Evolutionary conservation across 768 basidiomycete genomes (phyloP), one percentile per base, ranked within the genome.

Genomic region (Phlebiopsis gigantea): DNA sequence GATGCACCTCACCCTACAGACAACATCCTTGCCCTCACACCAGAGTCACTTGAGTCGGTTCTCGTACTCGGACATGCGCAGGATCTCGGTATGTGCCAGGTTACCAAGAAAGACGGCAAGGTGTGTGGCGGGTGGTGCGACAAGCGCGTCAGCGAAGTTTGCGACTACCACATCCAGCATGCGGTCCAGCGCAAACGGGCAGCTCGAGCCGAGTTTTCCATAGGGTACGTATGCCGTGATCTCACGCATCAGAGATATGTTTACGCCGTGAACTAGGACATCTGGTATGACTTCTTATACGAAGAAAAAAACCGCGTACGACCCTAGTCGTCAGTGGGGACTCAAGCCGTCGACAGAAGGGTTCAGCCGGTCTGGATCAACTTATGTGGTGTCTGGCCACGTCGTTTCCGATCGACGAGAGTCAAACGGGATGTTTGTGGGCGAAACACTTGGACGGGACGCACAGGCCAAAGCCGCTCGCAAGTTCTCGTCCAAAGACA

Each of bases 51-150:
- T 0, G 79, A 82, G 1, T 87, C 90, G 0, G 86, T 98, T 51
- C 81, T 83, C n/a, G 77, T 90, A 31, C 82, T 99, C 47, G 96
- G 97, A 1, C 81, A 85, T n/a, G 79, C 93, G 12, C 79, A 79
- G 25, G 94, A 99, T 68, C 79, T 98, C 1, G 92, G 94, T 0
- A 84, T 85, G 75, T 99, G 97, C 65, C 75, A 72, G 2, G 93
- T 88, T 9, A 65, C 76, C 45, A 90, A 87, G 66, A 79, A 81
- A 52, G 93, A 96, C 57, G 93, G 93, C 1, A 86, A 87, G 50
- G 64, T 77, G 1, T 98, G 97, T 63, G 84, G 84, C 8, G 80
- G 84, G 53, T 98, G 96, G 96, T 91, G 85, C 49, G 96, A 99
- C 72, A 92, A 87, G 61, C 85, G 93, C 26, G 79, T 89, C 64